These are phyloP conservation scores for Telfairia occidentalis DNA, from an alignment of 331 rosid species.

Conservation along the genomic window DNA sequence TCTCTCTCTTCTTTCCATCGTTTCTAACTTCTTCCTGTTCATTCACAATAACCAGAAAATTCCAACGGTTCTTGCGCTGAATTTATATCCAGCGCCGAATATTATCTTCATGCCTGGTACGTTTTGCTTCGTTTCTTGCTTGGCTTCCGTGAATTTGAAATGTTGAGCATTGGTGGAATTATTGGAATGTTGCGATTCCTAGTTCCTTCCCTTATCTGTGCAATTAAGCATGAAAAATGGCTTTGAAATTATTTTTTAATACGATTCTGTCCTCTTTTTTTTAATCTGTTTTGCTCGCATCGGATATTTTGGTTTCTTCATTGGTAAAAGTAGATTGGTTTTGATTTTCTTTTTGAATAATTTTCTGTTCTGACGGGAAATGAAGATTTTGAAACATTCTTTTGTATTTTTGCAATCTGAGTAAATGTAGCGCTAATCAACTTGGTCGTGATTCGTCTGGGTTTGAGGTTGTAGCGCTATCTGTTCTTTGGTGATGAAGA, in stretches of 20 bases:
- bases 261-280: background rate
- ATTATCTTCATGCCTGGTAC: constrained; percentile 28
- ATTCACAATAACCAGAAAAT: constrained; percentile 12
- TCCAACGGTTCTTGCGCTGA: constrained; percentile 6
- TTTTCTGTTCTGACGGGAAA: background rate
- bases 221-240: background rate
- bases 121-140: constrained; percentile 10
- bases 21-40: constrained; percentile 10
- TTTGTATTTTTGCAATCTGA: background rate
- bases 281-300: background rate
- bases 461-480: background rate
- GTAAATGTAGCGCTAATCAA: background rate
- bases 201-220: background rate
- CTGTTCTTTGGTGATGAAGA: background rate
- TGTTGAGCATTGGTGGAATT: background rate
- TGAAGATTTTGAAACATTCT: background rate
- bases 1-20: constrained; percentile 4
- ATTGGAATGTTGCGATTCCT: background rate
- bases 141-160: constrained; percentile 10
- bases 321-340: background rate
- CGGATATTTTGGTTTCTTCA: background rate
- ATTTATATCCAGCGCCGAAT: constrained; percentile 10
- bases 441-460: background rate
- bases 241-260: background rate
- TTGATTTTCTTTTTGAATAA: background rate